Evolutionary conservation across 1,284 basidiomycete species (phyloP), one percentile per base, ranked within the genome.

Genomic region (Mycena citricolor): DNA sequence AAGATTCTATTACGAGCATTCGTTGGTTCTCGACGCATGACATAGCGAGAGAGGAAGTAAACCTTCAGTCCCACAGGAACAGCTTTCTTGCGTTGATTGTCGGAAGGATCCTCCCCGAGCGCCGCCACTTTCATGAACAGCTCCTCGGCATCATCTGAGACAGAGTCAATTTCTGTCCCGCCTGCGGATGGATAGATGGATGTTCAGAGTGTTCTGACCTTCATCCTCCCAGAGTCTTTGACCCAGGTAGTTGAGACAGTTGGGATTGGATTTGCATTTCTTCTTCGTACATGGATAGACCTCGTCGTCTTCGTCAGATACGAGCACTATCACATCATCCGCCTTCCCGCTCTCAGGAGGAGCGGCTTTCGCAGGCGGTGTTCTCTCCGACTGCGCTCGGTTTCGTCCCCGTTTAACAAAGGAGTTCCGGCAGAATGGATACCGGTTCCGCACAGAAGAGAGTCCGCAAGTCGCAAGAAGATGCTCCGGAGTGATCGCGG

Each of bases 231-330:
- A 90, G 52, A 75, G 73, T 20, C 84, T 81, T 54, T 89, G 86
- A 5, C 90, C 90, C 21, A 95, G 65, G 64, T 90, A 81, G 60
- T 94, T 94, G 51, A 92, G 67, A 61, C 93, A 95, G 45, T 83
- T 79, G 5, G 89, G 87, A 58, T 90, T 90, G 38, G 62, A 65
- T 57, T 74, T 83, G 64, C 93, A 97, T 4, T 50, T 40, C 47
- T 79, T 86, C 52, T 74, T 76, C 38, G 64, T 72, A 59, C 92
- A 94, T 13, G 58, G 54, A 1, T 64, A 61, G 32, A 40, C 40
- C 22, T 31, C 5, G 19, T 61, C 62, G 28, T 86, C 83, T 6
- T 61, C 62, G 39, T 86, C 85, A 1, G 82, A 81, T 29, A 87
- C 71, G 17, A 85, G 69, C 39, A 87, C 83, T 31, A 86, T 63